Percentiles rank a stretch among this genome's conserved stretches.
Conservation (phyloP, 352 stramenopile genomes). For the Pythium periplocum region DNA sequence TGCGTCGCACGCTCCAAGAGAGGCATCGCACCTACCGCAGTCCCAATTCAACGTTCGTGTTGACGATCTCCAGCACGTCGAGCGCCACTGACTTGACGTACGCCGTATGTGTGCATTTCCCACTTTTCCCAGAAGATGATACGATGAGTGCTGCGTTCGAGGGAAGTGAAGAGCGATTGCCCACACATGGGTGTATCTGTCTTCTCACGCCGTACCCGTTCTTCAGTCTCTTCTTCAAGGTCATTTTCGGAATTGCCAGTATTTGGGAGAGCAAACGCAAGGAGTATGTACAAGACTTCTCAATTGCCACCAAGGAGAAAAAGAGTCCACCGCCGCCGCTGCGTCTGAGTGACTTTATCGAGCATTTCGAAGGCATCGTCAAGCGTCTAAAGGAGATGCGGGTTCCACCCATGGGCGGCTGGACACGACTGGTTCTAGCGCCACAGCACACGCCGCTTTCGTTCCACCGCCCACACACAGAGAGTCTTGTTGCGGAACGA, state of each 20-base stretch:
- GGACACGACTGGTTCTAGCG: conserved; percentile 58
- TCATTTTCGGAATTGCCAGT: conserved; percentile 65
- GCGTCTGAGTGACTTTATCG: conserved; percentile 48
- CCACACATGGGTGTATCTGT: conserved; percentile 64
- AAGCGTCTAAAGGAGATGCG: conserved; percentile 49
- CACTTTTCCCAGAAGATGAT: conserved; percentile 50
- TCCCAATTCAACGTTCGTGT: conserved; percentile 61
- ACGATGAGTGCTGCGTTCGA: conserved; percentile 12
- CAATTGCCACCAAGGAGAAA: conserved; percentile 23
- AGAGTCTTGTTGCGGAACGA: conserved; percentile 45
- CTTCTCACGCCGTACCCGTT: conserved; percentile 74
- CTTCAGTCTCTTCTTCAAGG: conserved; percentile 84
- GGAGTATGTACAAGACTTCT: conserved; percentile 25
- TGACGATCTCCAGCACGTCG: conserved; percentile 50
- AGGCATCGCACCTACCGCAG: conserved; percentile 61
- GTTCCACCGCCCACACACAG: conserved; percentile 71
- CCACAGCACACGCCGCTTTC: conserved; percentile 53
- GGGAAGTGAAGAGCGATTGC: conserved; percentile 13
- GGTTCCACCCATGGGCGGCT: conserved; percentile 69
- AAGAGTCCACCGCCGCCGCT: conserved; percentile 24
- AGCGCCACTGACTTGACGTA: conserved; percentile 56
- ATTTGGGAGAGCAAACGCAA: conserved; percentile 60
- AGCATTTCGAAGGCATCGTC: conserved; percentile 62
- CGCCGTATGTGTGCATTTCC: conserved; percentile 61
- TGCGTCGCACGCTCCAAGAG: conserved; percentile 59